These are phyloP conservation scores for Mucor indicus DNA, from an alignment of 371 early-diverging fungal genomes.

Conservation along the genomic window DNA sequence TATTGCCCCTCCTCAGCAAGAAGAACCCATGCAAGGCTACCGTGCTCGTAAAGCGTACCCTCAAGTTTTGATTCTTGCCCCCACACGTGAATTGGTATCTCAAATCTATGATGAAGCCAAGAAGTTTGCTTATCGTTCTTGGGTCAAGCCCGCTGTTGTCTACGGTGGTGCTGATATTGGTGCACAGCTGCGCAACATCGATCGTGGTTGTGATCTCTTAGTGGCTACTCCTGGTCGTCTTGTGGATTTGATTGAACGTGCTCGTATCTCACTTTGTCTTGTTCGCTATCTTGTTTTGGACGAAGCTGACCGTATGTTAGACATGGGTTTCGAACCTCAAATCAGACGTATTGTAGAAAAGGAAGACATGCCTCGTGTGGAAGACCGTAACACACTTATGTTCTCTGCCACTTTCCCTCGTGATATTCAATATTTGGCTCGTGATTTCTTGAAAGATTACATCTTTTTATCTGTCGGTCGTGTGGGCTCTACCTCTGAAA, in stretches of 20 bases:
- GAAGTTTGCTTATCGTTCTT: slow-evolving; percentile 85
- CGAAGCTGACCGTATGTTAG: slow-evolving; percentile 98
- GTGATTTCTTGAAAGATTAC: slow-evolving; percentile 93
- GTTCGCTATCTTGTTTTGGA: slow-evolving; percentile 92
- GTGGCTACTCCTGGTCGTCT: slow-evolving; percentile 98
- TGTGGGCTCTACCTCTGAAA: slow-evolving; percentile 94
- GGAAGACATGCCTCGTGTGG: slow-evolving; percentile 84
- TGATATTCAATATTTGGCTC: slow-evolving; percentile 91
- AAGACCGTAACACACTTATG: slow-evolving; percentile 92
- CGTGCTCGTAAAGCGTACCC: slow-evolving; percentile 87
- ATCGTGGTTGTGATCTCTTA: slow-evolving; percentile 92
- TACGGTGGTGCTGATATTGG: slow-evolving; percentile 96
- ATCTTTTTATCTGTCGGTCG: slow-evolving; percentile 91
- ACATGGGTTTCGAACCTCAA: slow-evolving; percentile 99
- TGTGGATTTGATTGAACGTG: slow-evolving; percentile 92
- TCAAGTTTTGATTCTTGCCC: slow-evolving; percentile 88
- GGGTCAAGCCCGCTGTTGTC: slow-evolving; percentile 87
- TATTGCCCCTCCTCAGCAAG: slow-evolving; percentile 43
- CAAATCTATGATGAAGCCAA: slow-evolving; percentile 88
- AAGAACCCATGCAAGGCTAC: slow-evolving; percentile 49
- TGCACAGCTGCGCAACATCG: slow-evolving; percentile 84
- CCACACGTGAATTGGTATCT: slow-evolving; percentile 97
- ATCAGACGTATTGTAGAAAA: slow-evolving; percentile 93
- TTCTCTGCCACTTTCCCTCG: slow-evolving; percentile 97
- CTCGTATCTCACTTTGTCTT: slow-evolving; percentile 70